Percentiles rank a stretch among this genome's conserved stretches.
Conservation (phyloP, 441 rosid species). For the Syzygium malaccense region DNA sequence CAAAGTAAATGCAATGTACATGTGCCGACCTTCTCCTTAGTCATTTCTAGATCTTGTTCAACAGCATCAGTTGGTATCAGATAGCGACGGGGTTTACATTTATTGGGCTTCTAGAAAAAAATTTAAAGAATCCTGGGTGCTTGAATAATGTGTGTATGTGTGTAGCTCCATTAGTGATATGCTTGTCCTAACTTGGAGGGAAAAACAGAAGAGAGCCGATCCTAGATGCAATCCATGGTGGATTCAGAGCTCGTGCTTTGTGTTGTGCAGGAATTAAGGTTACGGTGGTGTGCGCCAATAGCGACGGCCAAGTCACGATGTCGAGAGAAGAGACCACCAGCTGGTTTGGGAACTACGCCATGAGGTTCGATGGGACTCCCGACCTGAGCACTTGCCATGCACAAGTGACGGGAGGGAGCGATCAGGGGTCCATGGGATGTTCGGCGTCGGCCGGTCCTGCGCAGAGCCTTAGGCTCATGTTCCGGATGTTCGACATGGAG, state of each 20-base stretch:
- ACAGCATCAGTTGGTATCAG: not conserved
- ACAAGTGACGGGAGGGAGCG: conserved; percentile 39
- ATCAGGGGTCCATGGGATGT: conserved; percentile 37
- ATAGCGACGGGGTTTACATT: not conserved
- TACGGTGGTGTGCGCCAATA: conserved; percentile 43
- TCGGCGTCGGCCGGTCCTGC: conserved; percentile 56
- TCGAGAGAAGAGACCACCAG: conserved; percentile 68
- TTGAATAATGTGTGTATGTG: not conserved
- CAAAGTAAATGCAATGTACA: not conserved
- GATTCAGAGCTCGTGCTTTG: not conserved
- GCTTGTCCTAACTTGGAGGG: not conserved
- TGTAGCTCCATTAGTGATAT: not conserved
- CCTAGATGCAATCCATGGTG: not conserved
- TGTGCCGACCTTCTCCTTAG: not conserved
- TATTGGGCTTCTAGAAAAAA: not conserved
- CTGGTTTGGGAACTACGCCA: conserved; percentile 55
- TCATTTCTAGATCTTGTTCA: not conserved
- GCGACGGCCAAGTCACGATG: conserved; percentile 44
- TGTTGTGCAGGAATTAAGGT: conserved; percentile 51
- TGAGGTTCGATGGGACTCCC: conserved; percentile 71
- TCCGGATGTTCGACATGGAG: conserved; percentile 51
- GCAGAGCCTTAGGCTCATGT: conserved; percentile 41
- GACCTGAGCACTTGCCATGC: conserved; percentile 71
- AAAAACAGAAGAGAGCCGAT: not conserved
- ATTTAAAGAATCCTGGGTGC: not conserved